Evolutionary conservation across 805 yeast species (phyloP), one percentile per base, ranked within the genome.

Genomic region (Lipomyces mesembrius): DNA sequence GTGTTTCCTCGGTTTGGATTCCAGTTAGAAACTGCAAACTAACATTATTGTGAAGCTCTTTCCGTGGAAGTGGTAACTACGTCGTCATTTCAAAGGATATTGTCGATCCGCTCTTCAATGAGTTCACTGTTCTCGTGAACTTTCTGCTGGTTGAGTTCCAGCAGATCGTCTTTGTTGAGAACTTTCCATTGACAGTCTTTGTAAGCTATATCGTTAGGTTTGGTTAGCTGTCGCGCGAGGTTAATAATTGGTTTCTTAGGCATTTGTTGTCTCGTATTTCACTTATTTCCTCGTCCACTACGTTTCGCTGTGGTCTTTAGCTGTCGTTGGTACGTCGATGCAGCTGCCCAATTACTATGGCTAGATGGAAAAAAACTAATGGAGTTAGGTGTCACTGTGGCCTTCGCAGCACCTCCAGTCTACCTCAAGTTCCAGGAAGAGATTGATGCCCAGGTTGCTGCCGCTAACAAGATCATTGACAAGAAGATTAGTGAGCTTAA

Each of bases 341-440:
- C 46, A 34, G n/a, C 17, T 20, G 55, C 7, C 17, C n/a, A 25
- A 17, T 4, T 49, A 25, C 17, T 57, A 12, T 35, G 57, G 7
- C n/a, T 27, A 43, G 17, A 25, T 57, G n/a, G 43, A 7, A 27
- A 7, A 27, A 32, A 8, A 9, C 53, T 52, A 58, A 32, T 43
- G 6, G 6, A 88, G 72, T 75, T 84, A 60, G 77, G 86, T 56
- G 87, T 88, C 59, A 78, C 90, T 59, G 75, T 82, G 25, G 83
- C 89, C 17, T 94, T 94, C 84, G 79, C 96, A 56, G 81, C 85
- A 57, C 98, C 98, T 66, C 85, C 84, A 35, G 75, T 89, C 69
- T 94, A 93, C 83, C 80, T 85, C 74, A 83, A 83, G 72, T 87
- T 90, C 85, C 88, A 91, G 83, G 83, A 83, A 75, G 88, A 90